phyloP scores from a whole-genome alignment of 257 asterid species.

The Solanum chaucha region DNA sequence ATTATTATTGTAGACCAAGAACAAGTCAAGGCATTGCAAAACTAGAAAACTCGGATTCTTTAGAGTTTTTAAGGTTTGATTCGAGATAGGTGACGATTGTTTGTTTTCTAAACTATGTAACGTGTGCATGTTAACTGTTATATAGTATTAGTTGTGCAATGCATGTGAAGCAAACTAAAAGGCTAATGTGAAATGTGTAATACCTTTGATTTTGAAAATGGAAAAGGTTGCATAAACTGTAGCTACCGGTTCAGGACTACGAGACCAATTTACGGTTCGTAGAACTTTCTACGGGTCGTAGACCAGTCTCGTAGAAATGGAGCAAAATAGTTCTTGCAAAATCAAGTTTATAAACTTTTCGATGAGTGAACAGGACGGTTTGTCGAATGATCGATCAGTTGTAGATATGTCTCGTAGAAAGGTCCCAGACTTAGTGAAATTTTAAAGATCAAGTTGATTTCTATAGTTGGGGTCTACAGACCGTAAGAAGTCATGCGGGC shows the following conservation, averaged over 20 bases:
- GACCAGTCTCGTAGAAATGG: neutral
- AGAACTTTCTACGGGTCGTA: too few species aligned
- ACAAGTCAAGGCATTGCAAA: neutral
- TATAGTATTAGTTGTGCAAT: neutral
- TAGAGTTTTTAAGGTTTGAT: neutral
- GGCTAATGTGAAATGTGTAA: neutral
- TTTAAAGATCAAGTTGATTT: too few species aligned
- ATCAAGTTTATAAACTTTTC: too few species aligned
- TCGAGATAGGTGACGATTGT: neutral
- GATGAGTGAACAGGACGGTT: too few species aligned
- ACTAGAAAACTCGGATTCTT: too few species aligned
- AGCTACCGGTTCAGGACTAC: neutral
- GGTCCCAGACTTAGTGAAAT: too few species aligned
- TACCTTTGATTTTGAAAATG: neutral
- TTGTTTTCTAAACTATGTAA: neutral
- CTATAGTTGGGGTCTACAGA: too few species aligned
- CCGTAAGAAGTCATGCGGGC: too few species aligned
- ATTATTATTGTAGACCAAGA: neutral
- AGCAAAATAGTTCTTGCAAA: too few species aligned
- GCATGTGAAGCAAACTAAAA: neutral
- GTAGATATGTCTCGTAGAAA: too few species aligned
- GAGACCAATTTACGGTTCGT: neutral
- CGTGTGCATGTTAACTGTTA: neutral
- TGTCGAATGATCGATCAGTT: too few species aligned
- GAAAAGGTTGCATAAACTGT: neutral